Base-by-base conservation (phyloP, 1,284 basidiomycete species). In the Malassezia sp. region DNA sequence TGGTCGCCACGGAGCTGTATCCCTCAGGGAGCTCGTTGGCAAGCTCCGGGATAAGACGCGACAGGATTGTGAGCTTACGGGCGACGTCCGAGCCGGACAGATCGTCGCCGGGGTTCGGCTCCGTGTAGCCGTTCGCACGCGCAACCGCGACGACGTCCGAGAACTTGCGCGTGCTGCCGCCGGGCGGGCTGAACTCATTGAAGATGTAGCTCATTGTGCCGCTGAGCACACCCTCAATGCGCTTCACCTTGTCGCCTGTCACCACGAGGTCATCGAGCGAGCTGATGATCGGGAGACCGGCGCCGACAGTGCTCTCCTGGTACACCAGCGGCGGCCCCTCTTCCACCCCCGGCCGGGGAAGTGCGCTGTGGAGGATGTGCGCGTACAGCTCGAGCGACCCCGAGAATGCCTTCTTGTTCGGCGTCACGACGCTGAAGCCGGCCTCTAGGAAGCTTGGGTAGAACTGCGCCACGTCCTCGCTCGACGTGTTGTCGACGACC, bases 131-230 rank as follows among this genome's bases (percentile, higher is more conserved):
- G 60, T 85, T 85, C 61, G 86, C 83, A 47, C 87, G 83, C 12
- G 93, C 93, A 31, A 82, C 72, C 57, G 79, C 79, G 56, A 97
- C 90, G 38, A 97, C 82, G 15, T 85, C 82, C 2, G 86, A 90
- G 73, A 97, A 96, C 60, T 73, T 74, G 42, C 64, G 59, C 24
- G 56, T 35, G 74, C 76, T 20, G 8, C 63, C 61, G 32, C 64
- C 64, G 75, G 72, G 56, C 3, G 63, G 62, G 21, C 59, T 61
- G 44, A 89, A 99, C 59, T 89, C 82, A 74, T 97, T 97, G 78
- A 99, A 99, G 73, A 99, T 96, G 75, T 97, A 99, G 68, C 84
- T 87, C 75, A 99, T 80, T 0, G 91, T 99, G 3, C 91, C 91
- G 7, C 84, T 88, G 71, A 91, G 83, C 31, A 91, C 86, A 26